phyloP scores from a whole-genome alignment of 805 yeast genomes.

The Wickerhamiella cacticola region DNA sequence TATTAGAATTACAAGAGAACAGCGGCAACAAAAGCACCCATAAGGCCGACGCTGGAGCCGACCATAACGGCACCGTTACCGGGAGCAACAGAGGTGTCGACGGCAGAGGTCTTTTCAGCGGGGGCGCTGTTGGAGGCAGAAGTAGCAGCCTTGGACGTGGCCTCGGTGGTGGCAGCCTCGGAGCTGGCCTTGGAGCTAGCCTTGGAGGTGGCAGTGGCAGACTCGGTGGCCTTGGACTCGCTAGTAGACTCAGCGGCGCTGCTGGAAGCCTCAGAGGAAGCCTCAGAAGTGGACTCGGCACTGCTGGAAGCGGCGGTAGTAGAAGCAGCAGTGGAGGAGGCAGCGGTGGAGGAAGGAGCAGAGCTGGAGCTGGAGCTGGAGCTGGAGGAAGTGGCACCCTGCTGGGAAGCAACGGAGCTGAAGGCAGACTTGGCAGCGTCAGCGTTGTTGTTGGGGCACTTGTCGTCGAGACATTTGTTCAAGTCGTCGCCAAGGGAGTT shows the following conservation, averaged over 20 bases:
- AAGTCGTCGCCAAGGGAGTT: slow-evolving; percentile 42
- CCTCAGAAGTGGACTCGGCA: background rate
- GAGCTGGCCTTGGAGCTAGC: slow-evolving; percentile 11
- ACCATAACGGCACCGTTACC: slow-evolving; percentile 9
- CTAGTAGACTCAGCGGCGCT: slow-evolving; percentile 4
- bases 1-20: slow-evolving; percentile 5
- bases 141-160: slow-evolving; percentile 13
- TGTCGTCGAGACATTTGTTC: slow-evolving; percentile 48
- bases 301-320: slow-evolving; percentile 10
- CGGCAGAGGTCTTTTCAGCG: background rate
- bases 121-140: background rate
- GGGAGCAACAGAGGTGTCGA: slow-evolving; percentile 6
- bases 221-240: slow-evolving; percentile 1
- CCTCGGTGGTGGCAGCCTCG: slow-evolving; percentile 1
- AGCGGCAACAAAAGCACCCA: slow-evolving; percentile 10
- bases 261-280: slow-evolving; percentile 13
- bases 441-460: slow-evolving; percentile 48
- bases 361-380: slow-evolving; percentile 8
- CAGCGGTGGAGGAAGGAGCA: slow-evolving; percentile 3
- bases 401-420: slow-evolving; percentile 25
- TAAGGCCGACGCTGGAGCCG: slow-evolving; percentile 8
- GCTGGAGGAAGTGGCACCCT: slow-evolving; percentile 13
- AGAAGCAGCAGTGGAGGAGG: slow-evolving; percentile 12
- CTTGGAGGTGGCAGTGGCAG: slow-evolving; percentile 5
- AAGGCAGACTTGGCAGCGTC: slow-evolving; percentile 51